phyloP scores from a whole-genome alignment of 768 basidiomycete genomes.

The Brasilioporus rufonigricans region DNA sequence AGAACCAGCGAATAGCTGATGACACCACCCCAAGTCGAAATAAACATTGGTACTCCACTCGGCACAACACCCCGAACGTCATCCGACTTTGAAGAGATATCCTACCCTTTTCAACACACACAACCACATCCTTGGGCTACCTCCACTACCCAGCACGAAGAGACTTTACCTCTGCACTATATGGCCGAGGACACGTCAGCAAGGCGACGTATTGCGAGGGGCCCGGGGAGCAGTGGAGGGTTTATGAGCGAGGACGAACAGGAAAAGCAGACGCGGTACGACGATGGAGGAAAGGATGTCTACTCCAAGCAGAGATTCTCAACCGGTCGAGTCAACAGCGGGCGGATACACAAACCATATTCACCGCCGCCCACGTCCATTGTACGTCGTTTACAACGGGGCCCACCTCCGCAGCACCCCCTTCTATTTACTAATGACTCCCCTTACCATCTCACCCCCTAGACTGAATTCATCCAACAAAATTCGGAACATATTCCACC shows the following conservation, averaged over 20 bases:
- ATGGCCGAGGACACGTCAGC: constrained; percentile 50
- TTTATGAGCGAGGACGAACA: constrained; percentile 27
- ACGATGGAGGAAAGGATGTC: constrained; percentile 68
- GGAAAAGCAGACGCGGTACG: constrained; percentile 37
- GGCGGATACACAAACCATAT: constrained; percentile 57
- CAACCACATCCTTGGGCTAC: constrained; percentile 30
- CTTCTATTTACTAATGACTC: background rate
- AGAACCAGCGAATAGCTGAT: constrained; percentile 38
- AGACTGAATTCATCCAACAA: constrained; percentile 78
- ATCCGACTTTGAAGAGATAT: constrained; percentile 71
- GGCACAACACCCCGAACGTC: constrained; percentile 49
- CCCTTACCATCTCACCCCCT: background rate
- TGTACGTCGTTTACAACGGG: no score
- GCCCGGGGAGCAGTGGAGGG: constrained; percentile 32
- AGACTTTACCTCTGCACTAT: constrained; percentile 50
- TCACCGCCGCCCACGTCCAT: constrained; percentile 66
- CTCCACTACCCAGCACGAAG: constrained; percentile 29
- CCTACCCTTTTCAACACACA: constrained; percentile 47
- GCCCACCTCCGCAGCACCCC: constrained; percentile 10
- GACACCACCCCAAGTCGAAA: constrained; percentile 63
- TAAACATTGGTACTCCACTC: constrained; percentile 64
- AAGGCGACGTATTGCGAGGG: constrained; percentile 43
- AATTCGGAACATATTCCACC: constrained; percentile 78
- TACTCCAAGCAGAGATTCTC: constrained; percentile 47
- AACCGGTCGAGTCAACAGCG: constrained; percentile 47